phyloP scores from a whole-genome alignment of 805 yeast genomes.

The Starmerella apis region DNA sequence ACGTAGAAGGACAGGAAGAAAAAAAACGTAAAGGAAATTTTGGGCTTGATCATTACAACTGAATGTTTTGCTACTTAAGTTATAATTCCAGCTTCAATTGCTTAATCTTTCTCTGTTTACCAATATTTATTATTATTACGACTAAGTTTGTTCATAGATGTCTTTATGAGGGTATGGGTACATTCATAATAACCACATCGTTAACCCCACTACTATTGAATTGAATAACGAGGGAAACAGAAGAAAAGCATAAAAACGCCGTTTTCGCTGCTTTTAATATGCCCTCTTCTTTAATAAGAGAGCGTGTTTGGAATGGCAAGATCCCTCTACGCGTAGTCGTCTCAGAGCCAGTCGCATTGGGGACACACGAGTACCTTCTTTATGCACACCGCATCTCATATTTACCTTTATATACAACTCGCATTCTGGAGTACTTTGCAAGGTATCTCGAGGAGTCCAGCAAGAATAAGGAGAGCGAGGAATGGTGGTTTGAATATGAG shows the following conservation, averaged over 20 bases:
- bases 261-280: neutral
- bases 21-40: neutral
- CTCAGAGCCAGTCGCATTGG: slow-evolving; percentile 18
- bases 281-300: neutral
- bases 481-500: slow-evolving; percentile 21
- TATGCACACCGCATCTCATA: slow-evolving; percentile 17
- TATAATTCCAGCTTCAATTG: too few species aligned
- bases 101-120: too few species aligned
- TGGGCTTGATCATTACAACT: too few species aligned
- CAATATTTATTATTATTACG: too few species aligned
- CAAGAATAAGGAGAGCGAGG: neutral
- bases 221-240: neutral
- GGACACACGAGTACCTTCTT: slow-evolving; percentile 17
- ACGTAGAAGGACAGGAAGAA: neutral
- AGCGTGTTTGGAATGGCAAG: slow-evolving; percentile 16
- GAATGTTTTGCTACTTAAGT: too few species aligned
- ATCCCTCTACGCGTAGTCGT: slow-evolving; percentile 11
- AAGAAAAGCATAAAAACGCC: neutral
- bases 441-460: slow-evolving; percentile 12
- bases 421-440: slow-evolving; percentile 18
- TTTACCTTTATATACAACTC: slow-evolving; percentile 13
- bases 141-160: too few species aligned
- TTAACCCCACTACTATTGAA: neutral
- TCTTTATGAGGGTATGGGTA: too few species aligned
- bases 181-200: too few species aligned